Base-by-base conservation (phyloP, 768 basidiomycete genomes). In the Chalciporus chontae region DNA sequence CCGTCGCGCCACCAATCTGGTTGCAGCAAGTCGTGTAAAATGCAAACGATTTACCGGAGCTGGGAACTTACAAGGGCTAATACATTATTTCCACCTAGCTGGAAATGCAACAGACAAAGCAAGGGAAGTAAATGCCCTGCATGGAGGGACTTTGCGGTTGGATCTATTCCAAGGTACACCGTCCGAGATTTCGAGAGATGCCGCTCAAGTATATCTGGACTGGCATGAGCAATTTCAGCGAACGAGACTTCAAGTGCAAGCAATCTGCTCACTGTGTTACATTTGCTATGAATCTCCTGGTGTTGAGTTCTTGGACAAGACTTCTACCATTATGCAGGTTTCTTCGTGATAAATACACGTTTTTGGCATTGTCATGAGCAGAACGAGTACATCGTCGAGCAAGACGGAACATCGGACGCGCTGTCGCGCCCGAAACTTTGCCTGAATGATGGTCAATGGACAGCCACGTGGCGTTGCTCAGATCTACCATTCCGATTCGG, bases 1-100 rank as follows among this genome's bases (percentile, higher is more conserved):
- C 96, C 0, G 95, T 98, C 8, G 93, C 94, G 1, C 93, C 94
- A 27, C 96, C 95, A 65, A 97, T 88, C 95, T 98, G 62, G 27
- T 29, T 10, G 11, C n/a, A 34, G 43, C 21, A 6, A 43, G 48
- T 54, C 43, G 47, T 24, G 40, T 5, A 42, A 48, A 24, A 34
- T 5, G 41, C 45, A 26, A 34, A 38, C 40, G 26, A 26, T 24
- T 18, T 11, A 42, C 15, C 4, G 13, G 19, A 34, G 9, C 26
- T 38, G 43, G 45, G 23, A 1, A 68, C 89, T 70, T 62, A 96
- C 95, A 23, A 99, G 77, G 5, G 90, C 85, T 27, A 98, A 84
- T 36, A 84, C 75, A 24, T 75, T 73, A 68, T 98, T 93, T 2
- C 95, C 95, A n/a, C 77, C 76, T 34, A 90, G 60, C 40, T 86